Evolutionary conservation across 1,284 basidiomycete genomes (phyloP).

Genomic region (Naganishia liquefaciens): DNA sequence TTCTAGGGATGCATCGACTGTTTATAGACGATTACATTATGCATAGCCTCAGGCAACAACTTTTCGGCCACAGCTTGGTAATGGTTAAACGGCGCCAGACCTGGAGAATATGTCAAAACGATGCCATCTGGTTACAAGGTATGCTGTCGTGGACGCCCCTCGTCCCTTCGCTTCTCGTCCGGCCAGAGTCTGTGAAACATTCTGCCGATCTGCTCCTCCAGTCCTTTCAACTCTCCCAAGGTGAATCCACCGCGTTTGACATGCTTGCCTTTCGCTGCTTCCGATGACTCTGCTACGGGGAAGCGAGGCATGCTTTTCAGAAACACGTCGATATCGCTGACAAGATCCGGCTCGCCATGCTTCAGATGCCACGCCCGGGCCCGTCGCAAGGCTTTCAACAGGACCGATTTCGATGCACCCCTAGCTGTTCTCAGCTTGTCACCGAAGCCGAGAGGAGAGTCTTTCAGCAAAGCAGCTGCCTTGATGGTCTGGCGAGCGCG

Average conservation of each 20-base stretch:
- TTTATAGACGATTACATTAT: no score
- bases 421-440: not conserved
- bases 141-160: not conserved
- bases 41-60: no score
- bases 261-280: not conserved
- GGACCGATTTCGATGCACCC: not conserved
- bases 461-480: conserved; percentile 6
- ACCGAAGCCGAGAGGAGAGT: conserved; percentile 6
- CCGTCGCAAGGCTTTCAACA: conserved; percentile 6
- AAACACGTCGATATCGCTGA: conserved; percentile 8
- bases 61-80: not conserved
- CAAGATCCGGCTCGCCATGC: not conserved
- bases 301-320: conserved; percentile 4
- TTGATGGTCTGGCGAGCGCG: conserved; percentile 15
- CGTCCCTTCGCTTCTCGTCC: not conserved
- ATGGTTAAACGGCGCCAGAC: not conserved
- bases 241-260: conserved; percentile 11
- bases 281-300: not conserved
- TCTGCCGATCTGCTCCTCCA: not conserved
- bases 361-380: conserved; percentile 13
- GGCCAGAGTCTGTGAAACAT: conserved; percentile 18
- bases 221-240: conserved; percentile 11
- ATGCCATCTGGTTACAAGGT: not conserved
- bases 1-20: not conserved
- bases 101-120: not conserved